Base-by-base conservation (phyloP, 805 yeast genomes). In the Barnettozyma vustinii region DNA sequence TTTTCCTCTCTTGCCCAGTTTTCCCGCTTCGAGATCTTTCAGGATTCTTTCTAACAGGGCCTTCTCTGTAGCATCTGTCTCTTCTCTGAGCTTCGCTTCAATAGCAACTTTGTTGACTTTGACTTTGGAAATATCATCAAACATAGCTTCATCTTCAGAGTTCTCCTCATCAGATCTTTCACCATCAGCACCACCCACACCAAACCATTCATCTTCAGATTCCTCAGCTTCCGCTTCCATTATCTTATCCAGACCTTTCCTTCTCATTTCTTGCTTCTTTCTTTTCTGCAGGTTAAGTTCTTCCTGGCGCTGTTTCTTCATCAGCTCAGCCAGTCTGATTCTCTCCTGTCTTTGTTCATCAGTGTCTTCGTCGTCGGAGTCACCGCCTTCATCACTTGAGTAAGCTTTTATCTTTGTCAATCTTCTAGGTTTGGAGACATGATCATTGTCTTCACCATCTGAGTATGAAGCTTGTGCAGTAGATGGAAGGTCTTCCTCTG, bases 121-220 rank as follows among this genome's bases (percentile, higher is more conserved):
- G 30, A 80, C 64, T 49, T 76, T 77, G 41, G 82, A 74, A 26
- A 75, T 72, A 69, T 87, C 89, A 65, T 87, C 92, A 49, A 86
- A 75, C 88, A 87, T 81, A 52, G 69, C 74, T 64, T 86, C 94
- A 59, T 85, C 87, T 52, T 87, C 95, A 23, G 87, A 79, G 61
- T 86, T 80, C 46, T 81, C 84, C 40, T 70, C 79, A 42, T 70
- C 72, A 3, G 66, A 60, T n/a, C 56, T 54, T 45, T 71, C 73
- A 10, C 82, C 85, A 56, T 84, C 91, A 6, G 60, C 70, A 51
- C 95, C 95, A 54, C 92, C 94, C 44, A 84, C 58, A 4, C 94
- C 95, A 44, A 77, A 77, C 87, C 89, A 87, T 69, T 87, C 96
- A 71, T 87, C 96, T 52, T 87, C 95, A 35, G 94, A 85, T 68